These are phyloP conservation scores for Penicillium malachiteum DNA, from an alignment of 495 filamentous ascomycete genomes.

Conservation along the genomic window DNA sequence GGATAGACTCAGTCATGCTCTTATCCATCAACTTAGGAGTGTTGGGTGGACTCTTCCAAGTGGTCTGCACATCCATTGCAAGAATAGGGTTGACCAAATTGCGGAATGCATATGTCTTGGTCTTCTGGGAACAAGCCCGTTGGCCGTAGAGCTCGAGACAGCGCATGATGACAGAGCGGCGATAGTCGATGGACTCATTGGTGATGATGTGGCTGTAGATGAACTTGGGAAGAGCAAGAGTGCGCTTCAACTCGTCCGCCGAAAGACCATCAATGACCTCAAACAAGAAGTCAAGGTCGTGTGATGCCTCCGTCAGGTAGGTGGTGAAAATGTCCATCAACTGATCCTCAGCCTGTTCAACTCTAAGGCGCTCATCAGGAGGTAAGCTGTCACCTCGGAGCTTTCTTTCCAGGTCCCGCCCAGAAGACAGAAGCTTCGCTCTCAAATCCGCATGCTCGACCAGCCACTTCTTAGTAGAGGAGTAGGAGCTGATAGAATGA, in stretches of 20 bases:
- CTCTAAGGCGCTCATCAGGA: conserved; percentile 72
- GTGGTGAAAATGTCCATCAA: conserved; percentile 82
- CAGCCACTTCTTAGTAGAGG: conserved; percentile 65
- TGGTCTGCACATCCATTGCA: conserved; percentile 88
- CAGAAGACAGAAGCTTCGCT: conserved; percentile 63
- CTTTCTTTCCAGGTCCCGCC: conserved; percentile 71
- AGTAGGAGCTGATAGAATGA: conserved; percentile 62
- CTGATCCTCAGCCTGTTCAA: conserved; percentile 85
- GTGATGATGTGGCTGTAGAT: conserved; percentile 84
- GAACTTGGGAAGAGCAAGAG: conserved; percentile 71
- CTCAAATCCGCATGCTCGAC: conserved; percentile 71
- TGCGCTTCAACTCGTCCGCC: conserved; percentile 73
- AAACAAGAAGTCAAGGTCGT: conserved; percentile 88
- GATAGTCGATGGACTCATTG: conserved; percentile 84
- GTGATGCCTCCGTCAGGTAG: conserved; percentile 68
- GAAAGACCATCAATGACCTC: conserved; percentile 82
- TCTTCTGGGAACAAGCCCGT: conserved; percentile 73
- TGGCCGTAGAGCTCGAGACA: conserved; percentile 86
- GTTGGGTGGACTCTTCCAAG: conserved; percentile 51
- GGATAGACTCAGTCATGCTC: conserved; percentile 84
- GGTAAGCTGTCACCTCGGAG: conserved; percentile 68
- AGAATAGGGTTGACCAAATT: conserved; percentile 94
- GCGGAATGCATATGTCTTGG: conserved; percentile 89
- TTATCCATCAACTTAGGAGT: conserved; percentile 80
- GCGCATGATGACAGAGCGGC: conserved; percentile 77